These are phyloP conservation scores for Jaenimonas drosophilae DNA, from an alignment of 208 protist genomes.

Conservation along the genomic window DNA sequence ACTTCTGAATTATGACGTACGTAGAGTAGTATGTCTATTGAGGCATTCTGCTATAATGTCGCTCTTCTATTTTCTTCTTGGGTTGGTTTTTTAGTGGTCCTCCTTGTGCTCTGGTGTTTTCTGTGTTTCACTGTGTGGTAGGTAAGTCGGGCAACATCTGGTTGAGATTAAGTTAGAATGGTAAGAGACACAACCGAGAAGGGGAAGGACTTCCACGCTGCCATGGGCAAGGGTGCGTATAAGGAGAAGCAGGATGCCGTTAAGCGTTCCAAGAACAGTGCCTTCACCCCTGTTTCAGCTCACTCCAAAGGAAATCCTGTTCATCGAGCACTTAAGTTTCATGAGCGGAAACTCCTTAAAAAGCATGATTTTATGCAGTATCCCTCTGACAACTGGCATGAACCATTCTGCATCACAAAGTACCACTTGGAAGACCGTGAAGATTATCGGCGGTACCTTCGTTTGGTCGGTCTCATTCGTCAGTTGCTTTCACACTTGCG, in stretches of 20 bases:
- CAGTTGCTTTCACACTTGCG: constrained; percentile 83
- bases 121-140: too few species aligned
- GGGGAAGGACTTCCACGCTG: constrained; percentile 31
- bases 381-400: constrained; percentile 87
- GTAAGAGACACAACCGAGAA: constrained; percentile 48
- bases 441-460: constrained; percentile 88
- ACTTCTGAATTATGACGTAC: too few species aligned
- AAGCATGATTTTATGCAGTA: constrained; percentile 92
- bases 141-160: too few species aligned
- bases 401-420: constrained; percentile 87
- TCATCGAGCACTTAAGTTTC: constrained; percentile 78
- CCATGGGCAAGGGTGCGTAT: constrained; percentile 27
- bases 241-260: constrained; percentile 39
- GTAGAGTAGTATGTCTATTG: too few species aligned
- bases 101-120: too few species aligned
- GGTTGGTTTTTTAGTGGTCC: too few species aligned
- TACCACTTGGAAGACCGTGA: constrained; percentile 90
- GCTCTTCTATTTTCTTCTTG: too few species aligned
- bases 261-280: constrained; percentile 75
- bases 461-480: constrained; percentile 76
- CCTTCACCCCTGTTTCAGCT: constrained; percentile 62
- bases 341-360: constrained; percentile 86
- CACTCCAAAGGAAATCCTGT: constrained; percentile 78
- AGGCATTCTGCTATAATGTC: too few species aligned
- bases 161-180: constrained; percentile 19